A percentile compares a stretch with the other conserved stretches of the same genome.
These are phyloP conservation scores for Trametes elegans DNA, from an alignment of 768 basidiomycete genomes.

Conservation along the genomic window DNA sequence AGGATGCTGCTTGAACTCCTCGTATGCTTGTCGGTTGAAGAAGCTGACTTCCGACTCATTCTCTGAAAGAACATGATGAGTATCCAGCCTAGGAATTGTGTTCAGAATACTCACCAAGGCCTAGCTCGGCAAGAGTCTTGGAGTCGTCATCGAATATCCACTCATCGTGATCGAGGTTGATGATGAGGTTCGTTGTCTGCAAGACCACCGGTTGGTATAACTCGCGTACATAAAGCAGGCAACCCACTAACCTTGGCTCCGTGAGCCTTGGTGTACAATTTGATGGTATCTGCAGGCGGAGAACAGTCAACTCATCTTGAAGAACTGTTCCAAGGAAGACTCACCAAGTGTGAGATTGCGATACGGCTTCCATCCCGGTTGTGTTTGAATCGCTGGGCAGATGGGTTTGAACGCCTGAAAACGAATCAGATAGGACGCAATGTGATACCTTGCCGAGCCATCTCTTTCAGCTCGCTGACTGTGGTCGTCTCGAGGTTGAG, in stretches of 20 bases:
- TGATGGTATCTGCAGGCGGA: slow-evolving; percentile 72
- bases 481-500: slow-evolving; percentile 80
- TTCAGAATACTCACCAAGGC: slow-evolving; percentile 61
- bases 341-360: slow-evolving; percentile 67
- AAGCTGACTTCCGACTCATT: slow-evolving; percentile 96
- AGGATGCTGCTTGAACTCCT: slow-evolving; percentile 80
- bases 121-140: slow-evolving; percentile 63
- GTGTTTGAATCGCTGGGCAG: slow-evolving; percentile 61
- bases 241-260: slow-evolving; percentile 73
- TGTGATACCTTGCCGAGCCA: slow-evolving; percentile 68
- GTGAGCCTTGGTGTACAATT: slow-evolving; percentile 92
- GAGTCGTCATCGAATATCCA: slow-evolving; percentile 80
- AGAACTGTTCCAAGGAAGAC: slow-evolving; percentile 7
- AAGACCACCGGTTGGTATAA: not conserved
- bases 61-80: slow-evolving; percentile 46
- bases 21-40: slow-evolving; percentile 77
- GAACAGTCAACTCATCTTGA: not conserved
- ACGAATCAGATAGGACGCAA: too few relatives aligned
- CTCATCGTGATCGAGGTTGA: slow-evolving; percentile 94
- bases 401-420: not conserved
- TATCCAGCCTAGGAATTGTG: not conserved
- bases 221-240: not conserved
- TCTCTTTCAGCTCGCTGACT: slow-evolving; percentile 74
- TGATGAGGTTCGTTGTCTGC: slow-evolving; percentile 95
- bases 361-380: slow-evolving; percentile 88